Base-by-base conservation (phyloP, 371 early-diverging fungal genomes). In the Apophysomyces variabilis region DNA sequence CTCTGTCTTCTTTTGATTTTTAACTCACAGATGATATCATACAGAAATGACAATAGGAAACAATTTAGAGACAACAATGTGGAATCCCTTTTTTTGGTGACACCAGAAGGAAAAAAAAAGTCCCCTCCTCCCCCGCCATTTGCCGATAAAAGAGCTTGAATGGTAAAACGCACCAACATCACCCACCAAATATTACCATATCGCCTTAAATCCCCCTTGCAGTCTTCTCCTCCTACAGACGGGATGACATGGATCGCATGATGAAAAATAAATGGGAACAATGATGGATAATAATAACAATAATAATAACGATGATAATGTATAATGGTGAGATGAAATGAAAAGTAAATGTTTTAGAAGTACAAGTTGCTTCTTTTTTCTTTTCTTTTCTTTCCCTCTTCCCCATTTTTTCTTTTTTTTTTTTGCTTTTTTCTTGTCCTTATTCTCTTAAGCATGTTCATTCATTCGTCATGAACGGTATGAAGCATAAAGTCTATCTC, bases 401-500 rank as follows among this genome's bases (percentile, higher is more conserved):
- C 62, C 7, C 13, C 13, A n/a, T n/a, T n/a, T n/a, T n/a, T n/a
- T n/a, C n/a, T n/a, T n/a, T 56, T 56, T 38, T 54, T 41, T 38
- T 35, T 18, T 4, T 18, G 3, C 39, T 38, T 38, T 2, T 47
- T 56, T 39, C 18, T 35, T 39, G 18, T 56, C 57, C 47, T 26
- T 16, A 38, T 56, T 38, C 38, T 47, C 35, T 62, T 14, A n/a
- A 50, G 54, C 54, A 50, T 50, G 54, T 26, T 21, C 16, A 0
- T 50, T 5, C 54, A 9, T 21, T 26, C 54, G 32, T 50, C 21
- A 50, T 50, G 54, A 16, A 21, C 18, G 21, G 21, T 21, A 9
- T 9, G 16, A 50, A 50, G 21, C 54, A 78, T 57, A 76, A 78
- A 47, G 68, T 70, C 36, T 83, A 76, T 59, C 66, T 79, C 32